Base-by-base conservation (phyloP, 2,329 filamentous ascomycete species). In the Phaeophleospora eucalypticola region DNA sequence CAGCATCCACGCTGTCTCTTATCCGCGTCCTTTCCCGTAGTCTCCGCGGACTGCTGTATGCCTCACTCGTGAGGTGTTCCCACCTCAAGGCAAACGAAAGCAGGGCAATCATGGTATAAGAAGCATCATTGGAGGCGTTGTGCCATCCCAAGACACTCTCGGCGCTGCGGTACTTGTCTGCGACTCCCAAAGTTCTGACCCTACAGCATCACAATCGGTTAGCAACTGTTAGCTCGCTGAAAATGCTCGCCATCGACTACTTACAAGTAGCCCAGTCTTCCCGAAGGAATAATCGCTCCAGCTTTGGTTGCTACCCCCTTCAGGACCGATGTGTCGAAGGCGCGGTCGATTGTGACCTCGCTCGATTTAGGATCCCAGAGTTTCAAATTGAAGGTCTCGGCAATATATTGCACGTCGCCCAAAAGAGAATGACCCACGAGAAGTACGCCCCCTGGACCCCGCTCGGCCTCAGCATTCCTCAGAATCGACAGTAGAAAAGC, bases 371-470 rank as follows among this genome's bases (percentile, higher is more conserved):
- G 10, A 16, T 36, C 16, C 24, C 38, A 38, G 39, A 46, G 34
- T 1, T 68, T 64, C 4, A 80, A 67, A 7, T 69, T 66, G 10
- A 54, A n/a, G 1, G 33, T 40, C 6, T 89, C 61, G 2, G 68
- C 65, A 3, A 95, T 74, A 58, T 83, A 86, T 0, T 69, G 67
- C 45, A 94, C 69, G 58, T 96, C 90, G 3, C 73, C 64, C 0
- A 66, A 57, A 4, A 84, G 65, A 44, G 85, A 82, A 59, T 95
- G 89, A 14, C 53, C 53, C 2, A 53, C 47, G 16, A 56, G 38
- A 2, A 91, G 72, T 18, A 94, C 67, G 36, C 37, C 18, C 14
- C 39, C 39, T 36, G 38, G n/a, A 2, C 27, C 44, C 35, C 16
- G 19, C 8, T 32, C 20, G 10, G 20, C 4, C 16, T 17, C 17